Evolutionary conservation across 2,329 filamentous ascomycete species (phyloP).

Genomic region (Coleophoma eucalyptorum): DNA sequence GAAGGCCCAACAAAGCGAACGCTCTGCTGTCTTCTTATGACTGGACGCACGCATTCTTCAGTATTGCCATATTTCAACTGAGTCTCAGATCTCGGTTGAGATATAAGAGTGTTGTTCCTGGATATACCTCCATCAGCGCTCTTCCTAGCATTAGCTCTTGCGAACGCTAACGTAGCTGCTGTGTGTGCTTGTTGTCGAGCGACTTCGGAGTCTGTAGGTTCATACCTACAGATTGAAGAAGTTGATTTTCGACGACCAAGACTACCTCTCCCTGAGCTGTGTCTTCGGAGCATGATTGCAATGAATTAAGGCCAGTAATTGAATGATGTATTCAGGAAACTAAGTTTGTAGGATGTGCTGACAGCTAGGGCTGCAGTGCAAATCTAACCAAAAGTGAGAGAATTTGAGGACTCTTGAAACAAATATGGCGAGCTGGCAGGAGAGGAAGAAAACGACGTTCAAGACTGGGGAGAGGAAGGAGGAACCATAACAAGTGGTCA

Average conservation of each 20-base stretch:
- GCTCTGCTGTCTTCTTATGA: slow-evolving; percentile 44
- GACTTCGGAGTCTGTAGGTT: slow-evolving; percentile 43
- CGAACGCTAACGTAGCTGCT: slow-evolving; percentile 59
- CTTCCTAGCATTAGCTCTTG: slow-evolving; percentile 41
- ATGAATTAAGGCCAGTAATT: slow-evolving; percentile 10
- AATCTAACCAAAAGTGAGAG: slow-evolving; percentile 26
- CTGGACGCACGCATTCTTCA: slow-evolving; percentile 14
- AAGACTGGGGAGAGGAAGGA: slow-evolving; percentile 13
- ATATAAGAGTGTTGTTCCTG: slow-evolving; percentile 7
- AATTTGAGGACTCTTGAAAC: background rate
- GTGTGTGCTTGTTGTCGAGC: slow-evolving; percentile 57
- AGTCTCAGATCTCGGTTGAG: slow-evolving; percentile 6
- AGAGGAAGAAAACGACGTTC: slow-evolving; percentile 23
- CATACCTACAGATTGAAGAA: slow-evolving; percentile 42
- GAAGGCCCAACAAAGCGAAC: slow-evolving; percentile 42
- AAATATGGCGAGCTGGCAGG: slow-evolving; percentile 25
- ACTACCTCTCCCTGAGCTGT: slow-evolving; percentile 35
- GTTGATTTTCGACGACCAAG: slow-evolving; percentile 50
- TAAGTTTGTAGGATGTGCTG: slow-evolving; percentile 23
- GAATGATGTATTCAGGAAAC: slow-evolving; percentile 19
- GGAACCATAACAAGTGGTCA: too few species aligned
- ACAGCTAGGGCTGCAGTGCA: slow-evolving; percentile 12
- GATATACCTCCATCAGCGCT: slow-evolving; percentile 24
- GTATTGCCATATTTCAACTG: slow-evolving; percentile 16
- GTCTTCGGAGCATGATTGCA: slow-evolving; percentile 27